A percentile compares a stretch with the other conserved stretches of the same genome.
These are phyloP conservation scores for Pilobolus umbonatus DNA, from an alignment of 192 early-diverging fungal species.

Conservation along the genomic window DNA sequence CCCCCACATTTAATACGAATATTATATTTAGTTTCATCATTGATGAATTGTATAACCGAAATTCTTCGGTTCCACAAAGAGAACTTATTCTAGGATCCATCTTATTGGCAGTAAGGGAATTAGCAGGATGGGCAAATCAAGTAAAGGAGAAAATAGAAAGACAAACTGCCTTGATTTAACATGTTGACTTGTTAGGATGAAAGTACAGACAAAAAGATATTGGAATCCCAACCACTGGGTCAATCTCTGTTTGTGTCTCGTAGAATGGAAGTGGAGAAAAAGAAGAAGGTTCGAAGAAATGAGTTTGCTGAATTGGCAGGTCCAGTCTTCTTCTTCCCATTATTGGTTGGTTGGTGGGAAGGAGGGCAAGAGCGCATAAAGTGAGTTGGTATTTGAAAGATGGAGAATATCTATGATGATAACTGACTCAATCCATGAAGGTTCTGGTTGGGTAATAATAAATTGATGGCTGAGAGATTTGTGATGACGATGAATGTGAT, in stretches of 20 bases:
- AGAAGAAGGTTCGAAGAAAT: background rate
- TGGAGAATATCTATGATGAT: background rate
- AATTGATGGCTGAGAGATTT: slow-evolving; percentile 17
- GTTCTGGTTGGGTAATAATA: slow-evolving; percentile 19
- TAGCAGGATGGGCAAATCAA: slow-evolving; percentile 14
- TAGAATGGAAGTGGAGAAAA: slow-evolving; percentile 10
- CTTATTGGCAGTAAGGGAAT: slow-evolving; percentile 15
- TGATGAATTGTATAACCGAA: slow-evolving; percentile 24
- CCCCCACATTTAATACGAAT: too few relatives aligned
- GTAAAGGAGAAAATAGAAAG: slow-evolving; percentile 7
- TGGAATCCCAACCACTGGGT: slow-evolving; percentile 12
- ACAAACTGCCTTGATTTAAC: background rate
- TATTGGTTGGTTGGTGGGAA: slow-evolving; percentile 33
- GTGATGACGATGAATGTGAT: slow-evolving; percentile 29
- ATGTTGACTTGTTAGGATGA: slow-evolving; percentile 7
- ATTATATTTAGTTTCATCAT: slow-evolving; percentile 15
- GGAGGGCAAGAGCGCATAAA: slow-evolving; percentile 10
- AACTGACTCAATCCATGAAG: background rate
- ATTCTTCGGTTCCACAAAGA: slow-evolving; percentile 14
- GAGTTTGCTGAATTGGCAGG: slow-evolving; percentile 19
- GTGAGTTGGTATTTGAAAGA: slow-evolving; percentile 1
- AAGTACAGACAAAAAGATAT: background rate
- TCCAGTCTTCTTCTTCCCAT: slow-evolving; percentile 23
- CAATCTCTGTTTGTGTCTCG: background rate
- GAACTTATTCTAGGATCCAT: slow-evolving; percentile 11